A percentile compares a stretch with the other conserved stretches of the same genome.
phyloP scores from a whole-genome alignment of 2,329 filamentous ascomycete genomes.

The Sordariomycetes sp. region DNA sequence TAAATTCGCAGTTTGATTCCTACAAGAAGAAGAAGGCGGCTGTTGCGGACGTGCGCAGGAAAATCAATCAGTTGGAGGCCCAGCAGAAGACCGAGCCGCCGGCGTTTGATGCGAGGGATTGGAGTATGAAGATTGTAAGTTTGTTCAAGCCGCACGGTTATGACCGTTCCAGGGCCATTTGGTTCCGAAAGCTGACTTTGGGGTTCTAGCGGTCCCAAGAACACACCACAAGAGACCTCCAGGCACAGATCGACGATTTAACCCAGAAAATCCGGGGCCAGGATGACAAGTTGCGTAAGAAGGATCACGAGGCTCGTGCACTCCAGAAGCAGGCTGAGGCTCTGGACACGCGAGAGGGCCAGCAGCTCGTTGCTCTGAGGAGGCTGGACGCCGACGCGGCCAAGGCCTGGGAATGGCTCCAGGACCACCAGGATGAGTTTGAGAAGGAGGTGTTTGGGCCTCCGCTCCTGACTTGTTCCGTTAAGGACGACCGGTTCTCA shows the following conservation, averaged over 20 bases:
- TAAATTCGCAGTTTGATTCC: constrained; percentile 3
- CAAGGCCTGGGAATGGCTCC: constrained; percentile 72
- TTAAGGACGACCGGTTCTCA: constrained; percentile 61
- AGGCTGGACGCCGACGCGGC: constrained; percentile 52
- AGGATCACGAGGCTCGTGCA: constrained; percentile 11
- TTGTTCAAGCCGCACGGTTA: not conserved
- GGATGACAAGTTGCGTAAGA: constrained; percentile 18
- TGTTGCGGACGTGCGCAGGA: constrained; percentile 4
- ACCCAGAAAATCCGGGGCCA: constrained; percentile 29
- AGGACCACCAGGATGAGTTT: constrained; percentile 58
- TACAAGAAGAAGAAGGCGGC: constrained; percentile 8
- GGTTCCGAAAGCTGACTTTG: not conserved
- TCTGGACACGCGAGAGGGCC: constrained; percentile 65
- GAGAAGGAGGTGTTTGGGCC: constrained; percentile 71
- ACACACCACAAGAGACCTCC: constrained; percentile 40
- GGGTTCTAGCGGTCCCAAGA: constrained; percentile 29
- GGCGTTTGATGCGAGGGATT: constrained; percentile 58
- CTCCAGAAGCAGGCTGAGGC: constrained; percentile 39
- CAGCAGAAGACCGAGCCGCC: constrained; percentile 50
- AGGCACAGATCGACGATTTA: constrained; percentile 31
- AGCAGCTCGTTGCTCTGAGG: constrained; percentile 57
- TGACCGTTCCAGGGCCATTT: not conserved
- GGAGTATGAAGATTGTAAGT: constrained; percentile 63
- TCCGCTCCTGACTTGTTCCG: constrained; percentile 66
- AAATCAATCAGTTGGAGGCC: constrained; percentile 34